These are phyloP conservation scores for Silene vulgaris DNA, from an alignment of 179 eudicot genomes.

Conservation along the genomic window DNA sequence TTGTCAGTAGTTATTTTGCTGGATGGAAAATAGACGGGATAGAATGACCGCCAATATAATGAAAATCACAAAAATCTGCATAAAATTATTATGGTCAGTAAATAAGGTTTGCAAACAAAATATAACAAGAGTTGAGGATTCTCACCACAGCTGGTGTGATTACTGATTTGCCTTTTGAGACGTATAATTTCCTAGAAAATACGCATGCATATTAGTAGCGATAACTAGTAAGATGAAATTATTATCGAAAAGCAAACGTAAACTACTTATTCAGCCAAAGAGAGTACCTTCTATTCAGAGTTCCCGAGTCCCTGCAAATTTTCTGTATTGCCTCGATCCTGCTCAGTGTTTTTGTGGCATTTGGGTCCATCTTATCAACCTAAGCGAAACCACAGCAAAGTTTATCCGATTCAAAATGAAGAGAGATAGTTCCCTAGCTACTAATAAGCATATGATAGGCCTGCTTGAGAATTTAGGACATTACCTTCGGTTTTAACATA, in stretches of 20 bases:
- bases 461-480: background rate
- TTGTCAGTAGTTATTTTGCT: constrained; percentile 15
- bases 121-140: background rate
- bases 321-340: constrained; percentile 62
- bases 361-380: constrained; percentile 74
- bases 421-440: no score
- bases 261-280: no score
- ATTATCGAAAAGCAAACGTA: no score
- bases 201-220: background rate
- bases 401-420: background rate
- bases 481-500: constrained; percentile 80
- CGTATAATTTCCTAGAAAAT: constrained; percentile 51
- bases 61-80: constrained; percentile 35
- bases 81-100: background rate
- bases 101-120: background rate
- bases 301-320: constrained; percentile 69
- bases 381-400: constrained; percentile 15
- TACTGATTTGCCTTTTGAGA: constrained; percentile 36
- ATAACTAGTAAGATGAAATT: background rate
- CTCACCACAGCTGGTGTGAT: constrained; percentile 55
- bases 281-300: constrained; percentile 52
- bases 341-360: constrained; percentile 55
- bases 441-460: background rate
- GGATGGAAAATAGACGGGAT: constrained; percentile 22
- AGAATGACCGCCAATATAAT: constrained; percentile 32